Conservation (phyloP, 306 rosid species). For the Fagus crenata region DNA sequence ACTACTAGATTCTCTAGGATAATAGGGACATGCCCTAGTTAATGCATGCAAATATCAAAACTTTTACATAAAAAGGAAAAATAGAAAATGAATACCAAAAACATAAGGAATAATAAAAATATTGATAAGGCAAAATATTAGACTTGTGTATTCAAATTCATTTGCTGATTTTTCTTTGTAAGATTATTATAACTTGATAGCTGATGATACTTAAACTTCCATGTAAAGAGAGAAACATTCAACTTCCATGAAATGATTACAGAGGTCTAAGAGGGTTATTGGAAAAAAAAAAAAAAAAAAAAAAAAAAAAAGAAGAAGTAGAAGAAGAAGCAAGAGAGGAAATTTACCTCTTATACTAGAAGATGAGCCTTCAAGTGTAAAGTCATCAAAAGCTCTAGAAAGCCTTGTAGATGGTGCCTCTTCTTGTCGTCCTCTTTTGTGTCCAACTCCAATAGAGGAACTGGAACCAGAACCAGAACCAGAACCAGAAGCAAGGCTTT, state of each 20-base stretch:
- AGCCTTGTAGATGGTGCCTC: conserved; percentile 1
- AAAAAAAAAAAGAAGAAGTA: neutral
- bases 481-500: conserved; percentile 23
- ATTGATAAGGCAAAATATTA: no score
- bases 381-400: conserved; percentile 2
- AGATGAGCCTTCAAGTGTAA: conserved; percentile 19
- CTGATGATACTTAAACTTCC: neutral
- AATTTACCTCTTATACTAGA: conserved; percentile 32
- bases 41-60: neutral
- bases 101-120: no score
- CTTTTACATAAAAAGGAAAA: neutral
- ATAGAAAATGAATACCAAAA: no score
- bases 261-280: no score
- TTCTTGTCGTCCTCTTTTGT: conserved; percentile 44
- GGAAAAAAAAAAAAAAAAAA: neutral
- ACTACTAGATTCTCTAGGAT: neutral
- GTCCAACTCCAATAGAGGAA: conserved; percentile 24
- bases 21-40: neutral
- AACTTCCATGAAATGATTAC: no score
- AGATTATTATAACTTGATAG: neutral
- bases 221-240: neutral
- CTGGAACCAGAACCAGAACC: conserved; percentile 24
- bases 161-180: no score
- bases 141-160: neutral
- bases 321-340: neutral